phyloP scores from a whole-genome alignment of 2,329 filamentous ascomycete species.

The Calonectria naviculata region DNA sequence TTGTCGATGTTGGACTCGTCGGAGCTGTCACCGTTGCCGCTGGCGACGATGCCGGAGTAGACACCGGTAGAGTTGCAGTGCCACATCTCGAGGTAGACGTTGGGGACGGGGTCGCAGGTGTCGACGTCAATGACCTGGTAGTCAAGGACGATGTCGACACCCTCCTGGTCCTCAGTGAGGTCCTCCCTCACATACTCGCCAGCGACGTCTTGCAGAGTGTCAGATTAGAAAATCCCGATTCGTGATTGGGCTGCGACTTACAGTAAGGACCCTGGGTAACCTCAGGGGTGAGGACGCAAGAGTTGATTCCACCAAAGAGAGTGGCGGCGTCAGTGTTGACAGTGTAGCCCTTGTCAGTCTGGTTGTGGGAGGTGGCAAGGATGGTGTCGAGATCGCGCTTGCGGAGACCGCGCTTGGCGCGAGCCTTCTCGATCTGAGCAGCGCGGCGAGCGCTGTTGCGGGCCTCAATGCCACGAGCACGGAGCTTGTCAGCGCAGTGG shows the following conservation, averaged over 20 bases:
- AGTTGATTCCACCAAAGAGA: constrained; percentile 52
- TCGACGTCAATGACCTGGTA: constrained; percentile 57
- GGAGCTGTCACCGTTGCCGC: constrained; percentile 56
- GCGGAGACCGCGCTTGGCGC: constrained; percentile 48
- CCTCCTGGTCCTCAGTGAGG: constrained; percentile 53
- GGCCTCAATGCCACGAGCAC: constrained; percentile 56
- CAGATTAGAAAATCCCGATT: neutral
- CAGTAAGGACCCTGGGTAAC: constrained; percentile 61
- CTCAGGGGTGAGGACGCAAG: constrained; percentile 61
- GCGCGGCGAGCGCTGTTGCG: constrained; percentile 58
- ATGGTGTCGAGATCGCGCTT: constrained; percentile 46
- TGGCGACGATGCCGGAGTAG: constrained; percentile 54
- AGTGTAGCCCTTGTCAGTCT: constrained; percentile 47
- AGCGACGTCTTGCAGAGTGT: constrained; percentile 37
- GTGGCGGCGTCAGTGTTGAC: constrained; percentile 42
- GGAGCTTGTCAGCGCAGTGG: constrained; percentile 59
- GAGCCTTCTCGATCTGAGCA: constrained; percentile 52
- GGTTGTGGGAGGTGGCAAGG: constrained; percentile 50
- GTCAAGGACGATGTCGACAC: constrained; percentile 54
- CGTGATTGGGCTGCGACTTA: constrained; percentile 13
- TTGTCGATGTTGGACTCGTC: constrained; percentile 46
- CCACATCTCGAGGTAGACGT: constrained; percentile 58
- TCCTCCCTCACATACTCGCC: constrained; percentile 49
- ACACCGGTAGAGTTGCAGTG: constrained; percentile 60
- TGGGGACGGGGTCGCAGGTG: constrained; percentile 54